These are phyloP conservation scores for Lablab purpureus DNA, from an alignment of 306 rosid genomes.

Conservation along the genomic window DNA sequence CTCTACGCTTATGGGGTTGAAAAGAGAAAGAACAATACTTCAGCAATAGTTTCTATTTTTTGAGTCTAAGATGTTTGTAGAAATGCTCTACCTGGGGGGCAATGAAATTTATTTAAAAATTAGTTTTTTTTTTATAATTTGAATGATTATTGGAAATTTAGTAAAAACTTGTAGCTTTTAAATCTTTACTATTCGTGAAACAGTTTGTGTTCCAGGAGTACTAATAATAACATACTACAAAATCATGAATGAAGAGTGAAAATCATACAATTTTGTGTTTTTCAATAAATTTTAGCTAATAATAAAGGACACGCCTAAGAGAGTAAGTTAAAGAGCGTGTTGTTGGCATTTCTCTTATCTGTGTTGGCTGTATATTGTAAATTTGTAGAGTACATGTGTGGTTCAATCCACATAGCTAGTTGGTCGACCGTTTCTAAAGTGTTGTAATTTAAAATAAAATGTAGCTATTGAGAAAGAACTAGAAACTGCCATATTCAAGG, in stretches of 20 bases:
- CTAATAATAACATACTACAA: background rate
- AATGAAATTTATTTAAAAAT: background rate
- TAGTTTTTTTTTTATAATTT: background rate
- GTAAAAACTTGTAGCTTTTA: background rate
- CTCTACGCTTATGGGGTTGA: background rate
- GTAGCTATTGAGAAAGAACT: slow-evolving; percentile 89
- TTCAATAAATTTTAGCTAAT: background rate
- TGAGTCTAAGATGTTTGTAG: slow-evolving; percentile 42
- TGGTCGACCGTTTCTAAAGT: slow-evolving; percentile 50
- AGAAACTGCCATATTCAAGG: slow-evolving; percentile 84
- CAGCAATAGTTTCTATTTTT: background rate
- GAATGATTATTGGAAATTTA: slow-evolving; percentile 6
- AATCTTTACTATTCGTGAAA: background rate
- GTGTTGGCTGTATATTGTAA: background rate
- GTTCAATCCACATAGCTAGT: slow-evolving; percentile 43
- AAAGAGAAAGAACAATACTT: background rate
- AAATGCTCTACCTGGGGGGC: slow-evolving; percentile 21
- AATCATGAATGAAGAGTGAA: background rate
- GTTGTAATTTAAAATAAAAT: slow-evolving; percentile 53
- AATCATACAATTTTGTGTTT: background rate
- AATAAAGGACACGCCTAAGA: background rate
- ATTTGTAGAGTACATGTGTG: slow-evolving; percentile 16
- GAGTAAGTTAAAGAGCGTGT: background rate
- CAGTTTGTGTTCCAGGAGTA: background rate
- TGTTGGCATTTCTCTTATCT: background rate